Base-by-base conservation (phyloP, 2,329 filamentous ascomycete genomes). In the Diaporthe citrichinensis region DNA sequence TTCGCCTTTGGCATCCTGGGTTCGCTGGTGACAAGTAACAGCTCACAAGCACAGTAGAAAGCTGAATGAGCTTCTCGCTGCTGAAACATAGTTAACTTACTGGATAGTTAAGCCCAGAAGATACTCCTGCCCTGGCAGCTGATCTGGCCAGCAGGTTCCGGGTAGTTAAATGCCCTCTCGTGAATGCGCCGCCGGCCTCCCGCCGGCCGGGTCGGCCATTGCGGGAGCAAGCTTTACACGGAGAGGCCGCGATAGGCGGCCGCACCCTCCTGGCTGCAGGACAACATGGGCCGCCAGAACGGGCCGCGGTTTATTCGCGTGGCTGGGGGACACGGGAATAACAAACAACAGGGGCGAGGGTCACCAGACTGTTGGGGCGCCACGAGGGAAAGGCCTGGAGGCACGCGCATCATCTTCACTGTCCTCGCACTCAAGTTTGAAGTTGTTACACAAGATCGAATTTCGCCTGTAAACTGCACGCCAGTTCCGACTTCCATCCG, bases 281-380 rank as follows among this genome's bases (percentile, higher is more conserved):
- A 51, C 36, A 36, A 51, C 46, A 41, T 75, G 49, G 73, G 73
- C 59, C 69, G 28, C 41, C 36, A 68, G 17, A 58, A 68, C 34
- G 59, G 74, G 69, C 49, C 71, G 55, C 62, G 23, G 17, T 62
- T 58, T 62, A 39, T 58, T 17, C 41, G 49, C 39, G 39, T 46
- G 25, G 71, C 73, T 72, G 74, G 71, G 59, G 57, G 31, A 17
- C 25, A 46, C 57, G 49, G 49, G n/a, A 39, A 53, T 17, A 62
- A 34, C 36, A 71, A 71, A 74, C 55, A 71, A 62, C 61, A 67
- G 61, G 12, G 36, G 20, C 12, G 3, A 15, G n/a, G 39, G 44
- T 44, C 58, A 41, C n/a, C 23, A 46, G 49, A 58, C 36, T 55
- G 59, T 28, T 44, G 61, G n/a, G 9, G 25, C 17, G 8, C 44